Evolutionary conservation across 257 asterid genomes (phyloP).

Genomic region (Echium plantagineum): DNA sequence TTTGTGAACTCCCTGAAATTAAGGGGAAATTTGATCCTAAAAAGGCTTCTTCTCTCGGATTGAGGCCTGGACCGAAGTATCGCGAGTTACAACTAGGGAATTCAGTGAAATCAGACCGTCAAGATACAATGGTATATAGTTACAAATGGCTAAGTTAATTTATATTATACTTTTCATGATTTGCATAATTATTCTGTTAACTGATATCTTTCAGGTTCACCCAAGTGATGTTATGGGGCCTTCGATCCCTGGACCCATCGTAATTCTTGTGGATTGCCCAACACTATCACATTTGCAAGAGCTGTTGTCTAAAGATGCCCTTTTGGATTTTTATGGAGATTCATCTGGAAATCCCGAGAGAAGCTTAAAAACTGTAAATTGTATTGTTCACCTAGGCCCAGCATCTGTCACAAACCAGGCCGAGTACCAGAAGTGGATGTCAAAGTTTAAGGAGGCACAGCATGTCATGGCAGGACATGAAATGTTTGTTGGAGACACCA

Average conservation of each 20-base stretch:
- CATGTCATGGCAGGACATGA: constrained; percentile 99
- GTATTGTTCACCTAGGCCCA: constrained; percentile 79
- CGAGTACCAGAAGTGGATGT: constrained; percentile 74
- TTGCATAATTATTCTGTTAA: constrained; percentile 5
- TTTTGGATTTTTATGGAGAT: constrained; percentile 44
- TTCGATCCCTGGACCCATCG: constrained; percentile 82
- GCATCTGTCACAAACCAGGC: constrained; percentile 34
- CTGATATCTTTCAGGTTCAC: constrained; percentile 48
- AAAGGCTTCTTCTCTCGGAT: constrained; percentile 74
- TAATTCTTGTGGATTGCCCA: constrained; percentile 85
- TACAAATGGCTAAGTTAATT: background rate
- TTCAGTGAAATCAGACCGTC: constrained; percentile 64
- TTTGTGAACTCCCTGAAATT: constrained; percentile 85
- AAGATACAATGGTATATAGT: constrained; percentile 51
- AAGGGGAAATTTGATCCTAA: constrained; percentile 78
- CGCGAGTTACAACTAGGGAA: constrained; percentile 79
- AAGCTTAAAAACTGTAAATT: constrained; percentile 58
- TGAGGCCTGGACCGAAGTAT: constrained; percentile 77
- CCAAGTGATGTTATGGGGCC: constrained; percentile 88
- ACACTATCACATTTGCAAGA: constrained; percentile 51
- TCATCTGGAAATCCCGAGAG: constrained; percentile 25
- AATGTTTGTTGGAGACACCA: constrained; percentile 34
- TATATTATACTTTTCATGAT: constrained; percentile 8
- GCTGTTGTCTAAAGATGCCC: constrained; percentile 35
- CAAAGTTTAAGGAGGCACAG: constrained; percentile 69